Percentiles rank a stretch among this genome's conserved stretches.
Evolutionary conservation across 2,329 filamentous ascomycete species (phyloP).

Genomic region (Aureobasidium sp.): DNA sequence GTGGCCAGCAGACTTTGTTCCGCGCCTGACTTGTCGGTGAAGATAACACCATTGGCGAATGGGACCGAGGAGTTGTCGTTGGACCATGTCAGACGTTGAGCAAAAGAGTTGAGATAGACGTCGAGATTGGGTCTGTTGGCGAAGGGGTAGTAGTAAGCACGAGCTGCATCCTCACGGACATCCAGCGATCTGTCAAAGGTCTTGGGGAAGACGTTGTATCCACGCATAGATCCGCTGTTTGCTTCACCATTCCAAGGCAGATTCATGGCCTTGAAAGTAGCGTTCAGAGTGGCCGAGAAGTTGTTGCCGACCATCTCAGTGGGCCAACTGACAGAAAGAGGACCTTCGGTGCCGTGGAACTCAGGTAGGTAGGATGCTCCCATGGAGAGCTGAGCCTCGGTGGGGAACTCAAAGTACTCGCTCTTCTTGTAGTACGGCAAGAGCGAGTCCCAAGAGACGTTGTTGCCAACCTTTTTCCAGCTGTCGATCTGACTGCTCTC

Average conservation of each 20-base stretch:
- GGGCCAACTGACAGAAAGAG: conserved; percentile 12
- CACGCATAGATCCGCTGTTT: conserved; percentile 37
- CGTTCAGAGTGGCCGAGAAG: conserved; percentile 25
- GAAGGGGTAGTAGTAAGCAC: conserved; percentile 41
- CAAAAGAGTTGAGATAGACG: conserved; percentile 37
- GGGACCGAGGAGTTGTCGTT: background rate
- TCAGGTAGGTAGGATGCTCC: background rate
- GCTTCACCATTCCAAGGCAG: conserved; percentile 34
- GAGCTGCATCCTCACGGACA: conserved; percentile 39
- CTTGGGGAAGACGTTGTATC: conserved; percentile 36
- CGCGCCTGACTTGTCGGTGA: background rate
- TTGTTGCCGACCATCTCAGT: conserved; percentile 3
- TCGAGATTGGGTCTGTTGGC: conserved; percentile 34
- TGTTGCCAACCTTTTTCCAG: conserved; percentile 11
- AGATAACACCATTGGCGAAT: conserved; percentile 9
- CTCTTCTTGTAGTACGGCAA: conserved; percentile 20
- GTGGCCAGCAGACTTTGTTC: conserved; percentile 14
- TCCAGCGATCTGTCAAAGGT: conserved; percentile 33
- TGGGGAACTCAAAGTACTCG: conserved; percentile 4
- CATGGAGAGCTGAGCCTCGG: background rate
- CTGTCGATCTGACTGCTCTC: conserved; percentile 5
- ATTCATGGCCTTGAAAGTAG: conserved; percentile 29
- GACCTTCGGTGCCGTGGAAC: conserved; percentile 8
- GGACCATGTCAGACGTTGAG: conserved; percentile 34
- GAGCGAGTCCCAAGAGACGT: background rate